phyloP scores from a whole-genome alignment of 768 basidiomycete genomes.

The Rubroboletus pulcherrimus region DNA sequence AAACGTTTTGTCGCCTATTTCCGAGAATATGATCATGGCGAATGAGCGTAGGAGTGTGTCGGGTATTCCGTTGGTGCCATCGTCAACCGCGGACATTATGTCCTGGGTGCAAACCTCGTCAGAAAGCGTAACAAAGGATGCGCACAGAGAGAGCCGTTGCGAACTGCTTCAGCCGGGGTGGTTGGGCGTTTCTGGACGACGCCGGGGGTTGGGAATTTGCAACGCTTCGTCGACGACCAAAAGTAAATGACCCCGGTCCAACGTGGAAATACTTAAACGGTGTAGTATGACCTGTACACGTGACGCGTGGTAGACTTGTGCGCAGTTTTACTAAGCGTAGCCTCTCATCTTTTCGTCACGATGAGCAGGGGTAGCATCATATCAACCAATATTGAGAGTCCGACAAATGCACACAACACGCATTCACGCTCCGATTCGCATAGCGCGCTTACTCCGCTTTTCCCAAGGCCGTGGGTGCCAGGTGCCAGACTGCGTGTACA shows the following conservation, averaged over 20 bases:
- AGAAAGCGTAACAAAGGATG: neutral
- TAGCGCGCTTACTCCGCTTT: too few species aligned
- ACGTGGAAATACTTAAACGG: too few species aligned
- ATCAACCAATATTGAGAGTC: too few species aligned
- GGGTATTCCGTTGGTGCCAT: constrained; percentile 7
- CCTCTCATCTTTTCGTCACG: too few species aligned
- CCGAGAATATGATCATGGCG: constrained; percentile 87
- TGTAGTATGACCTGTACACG: neutral
- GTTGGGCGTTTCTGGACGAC: neutral
- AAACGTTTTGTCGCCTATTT: constrained; percentile 96
- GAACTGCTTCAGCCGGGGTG: neutral
- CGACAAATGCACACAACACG: too few species aligned
- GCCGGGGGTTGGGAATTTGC: neutral
- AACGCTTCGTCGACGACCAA: neutral
- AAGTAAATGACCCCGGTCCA: neutral
- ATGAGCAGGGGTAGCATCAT: too few species aligned
- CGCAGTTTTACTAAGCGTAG: too few species aligned
- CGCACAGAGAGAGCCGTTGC: neutral
- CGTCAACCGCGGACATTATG: constrained; percentile 17
- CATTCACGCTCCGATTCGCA: too few species aligned
- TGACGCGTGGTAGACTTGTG: neutral
- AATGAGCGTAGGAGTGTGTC: constrained; percentile 75
- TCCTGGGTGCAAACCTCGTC: constrained; percentile 5
- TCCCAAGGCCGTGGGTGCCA: too few species aligned
- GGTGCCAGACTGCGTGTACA: too few species aligned